Percentiles rank a stretch among this genome's conserved stretches.
Conservation (phyloP, 768 basidiomycete species). For the Hydnomerulius pinastri region DNA sequence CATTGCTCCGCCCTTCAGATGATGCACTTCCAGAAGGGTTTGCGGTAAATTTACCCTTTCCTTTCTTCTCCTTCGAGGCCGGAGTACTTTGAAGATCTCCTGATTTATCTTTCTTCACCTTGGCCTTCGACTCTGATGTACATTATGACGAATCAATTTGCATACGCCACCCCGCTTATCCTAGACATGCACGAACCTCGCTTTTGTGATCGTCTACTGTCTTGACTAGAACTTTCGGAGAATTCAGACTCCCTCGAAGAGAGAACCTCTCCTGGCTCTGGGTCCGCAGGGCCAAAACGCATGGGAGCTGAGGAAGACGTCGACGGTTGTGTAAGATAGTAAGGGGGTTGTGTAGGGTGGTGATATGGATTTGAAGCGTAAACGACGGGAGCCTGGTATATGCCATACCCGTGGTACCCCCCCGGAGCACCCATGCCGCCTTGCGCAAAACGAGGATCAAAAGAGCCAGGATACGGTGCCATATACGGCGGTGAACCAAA, state of each 20-base stretch:
- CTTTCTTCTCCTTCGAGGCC: conserved; percentile 10
- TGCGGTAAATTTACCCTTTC: conserved; percentile 5
- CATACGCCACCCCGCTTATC: not conserved
- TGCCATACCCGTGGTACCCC: not conserved
- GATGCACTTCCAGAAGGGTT: not conserved
- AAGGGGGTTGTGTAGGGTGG: not conserved
- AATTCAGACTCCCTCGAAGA: conserved; percentile 26
- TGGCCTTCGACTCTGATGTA: not conserved
- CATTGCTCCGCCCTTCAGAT: not conserved
- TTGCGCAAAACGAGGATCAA: conserved; percentile 13
- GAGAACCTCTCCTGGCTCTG: conserved; percentile 29
- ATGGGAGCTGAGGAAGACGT: not conserved
- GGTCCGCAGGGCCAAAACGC: conserved; percentile 4
- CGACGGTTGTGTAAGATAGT: not conserved
- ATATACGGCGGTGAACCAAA: conserved; percentile 1
- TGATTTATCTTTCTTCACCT: too few species aligned
- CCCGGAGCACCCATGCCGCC: not conserved
- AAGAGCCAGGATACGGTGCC: conserved; percentile 13
- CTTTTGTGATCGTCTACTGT: conserved; percentile 4
- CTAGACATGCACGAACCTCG: conserved; percentile 9
- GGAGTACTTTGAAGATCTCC: too few species aligned
- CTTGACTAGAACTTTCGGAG: conserved; percentile 22
- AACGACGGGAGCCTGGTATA: not conserved
- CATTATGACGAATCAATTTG: too few species aligned
- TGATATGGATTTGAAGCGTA: not conserved